Evolutionary conservation across 2,329 filamentous ascomycete species (phyloP).

Genomic region (Paecilomyces variotii): DNA sequence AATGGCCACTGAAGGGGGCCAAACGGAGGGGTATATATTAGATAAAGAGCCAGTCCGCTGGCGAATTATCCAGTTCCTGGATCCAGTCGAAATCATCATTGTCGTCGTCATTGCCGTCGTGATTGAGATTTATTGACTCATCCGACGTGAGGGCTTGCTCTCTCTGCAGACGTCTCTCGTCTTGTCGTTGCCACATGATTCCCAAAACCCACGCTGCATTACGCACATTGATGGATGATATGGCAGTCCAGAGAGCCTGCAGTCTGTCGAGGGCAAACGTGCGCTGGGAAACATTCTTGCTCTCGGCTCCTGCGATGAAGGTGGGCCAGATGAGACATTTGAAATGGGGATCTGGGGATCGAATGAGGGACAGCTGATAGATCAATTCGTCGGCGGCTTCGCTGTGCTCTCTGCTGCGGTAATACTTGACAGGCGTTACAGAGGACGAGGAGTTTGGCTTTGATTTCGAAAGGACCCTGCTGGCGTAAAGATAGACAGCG

Average conservation of each 20-base stretch:
- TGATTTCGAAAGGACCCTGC: constrained; percentile 25
- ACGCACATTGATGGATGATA: constrained; percentile 31
- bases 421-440: constrained; percentile 5
- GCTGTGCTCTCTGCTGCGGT: constrained; percentile 21
- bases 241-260: constrained; percentile 24
- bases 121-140: not conserved
- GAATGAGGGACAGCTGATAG: constrained; percentile 28
- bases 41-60: constrained; percentile 36
- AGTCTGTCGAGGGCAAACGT: constrained; percentile 25
- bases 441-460: not conserved
- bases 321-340: constrained; percentile 38
- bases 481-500: constrained; percentile 33
- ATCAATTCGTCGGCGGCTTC: constrained; percentile 24
- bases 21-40: constrained; percentile 11
- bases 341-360: constrained; percentile 29
- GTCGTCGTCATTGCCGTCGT: constrained; percentile 15
- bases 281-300: constrained; percentile 22
- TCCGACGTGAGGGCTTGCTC: not conserved
- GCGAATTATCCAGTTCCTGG: constrained; percentile 30
- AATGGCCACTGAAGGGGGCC: not conserved
- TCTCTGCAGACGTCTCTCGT: constrained; percentile 18
- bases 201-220: constrained; percentile 33
- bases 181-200: constrained; percentile 33
- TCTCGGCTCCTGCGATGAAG: constrained; percentile 37
- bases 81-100: constrained; percentile 33